Base-by-base conservation (phyloP, 306 rosid genomes). In the Vigna radiata region DNA sequence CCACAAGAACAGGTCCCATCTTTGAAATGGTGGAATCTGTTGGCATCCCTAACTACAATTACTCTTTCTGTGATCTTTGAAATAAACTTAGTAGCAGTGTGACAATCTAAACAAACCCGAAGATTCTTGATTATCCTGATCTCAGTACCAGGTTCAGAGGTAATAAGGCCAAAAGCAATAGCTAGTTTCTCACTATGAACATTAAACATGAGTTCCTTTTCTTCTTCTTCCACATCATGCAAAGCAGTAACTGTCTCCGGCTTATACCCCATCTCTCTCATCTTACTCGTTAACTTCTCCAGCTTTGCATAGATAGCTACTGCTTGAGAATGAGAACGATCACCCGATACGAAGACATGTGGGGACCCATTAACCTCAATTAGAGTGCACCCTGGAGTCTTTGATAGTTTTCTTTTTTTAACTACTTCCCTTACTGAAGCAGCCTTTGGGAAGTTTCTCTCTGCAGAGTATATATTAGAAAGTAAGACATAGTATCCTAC, bases 211-310 rank as follows among this genome's bases (percentile, higher is more conserved):
- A 92, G 85, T 86, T 89, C 97, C 87, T 92, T 92, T 88, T 95
- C 99, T 89, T 92, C 99, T 83, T 90, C 99, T 89, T 95, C 97
- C 63, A 95, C 92, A 33, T 92, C 99, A 87, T 95, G 97, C 81
- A 95, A 85, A 87, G 97, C 89, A 68, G 90, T 81, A 44, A 80
- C 79, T 16, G 91, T 95, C 77, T 92, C 94, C 14, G 94, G 76
- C 61, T 87, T 86, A 86, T 85, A 95, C 79, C 97, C 99, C 53
- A 88, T 87, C 74, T 95, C 97, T 77, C 77, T 89, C 92, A 92
- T 90, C 88, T 92, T 89, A 67, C 88, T 86, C 36, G 88, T 81
- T 75, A 95, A 85, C 82, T 95, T 87, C 83, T 92, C 97, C 63
- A 95, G 90, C 96, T 71, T 92, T 82, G 83, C 88, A 77, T 90